These are phyloP conservation scores for Creolimax fragrantissima DNA, from an alignment of 78 protist genomes.

Conservation along the genomic window DNA sequence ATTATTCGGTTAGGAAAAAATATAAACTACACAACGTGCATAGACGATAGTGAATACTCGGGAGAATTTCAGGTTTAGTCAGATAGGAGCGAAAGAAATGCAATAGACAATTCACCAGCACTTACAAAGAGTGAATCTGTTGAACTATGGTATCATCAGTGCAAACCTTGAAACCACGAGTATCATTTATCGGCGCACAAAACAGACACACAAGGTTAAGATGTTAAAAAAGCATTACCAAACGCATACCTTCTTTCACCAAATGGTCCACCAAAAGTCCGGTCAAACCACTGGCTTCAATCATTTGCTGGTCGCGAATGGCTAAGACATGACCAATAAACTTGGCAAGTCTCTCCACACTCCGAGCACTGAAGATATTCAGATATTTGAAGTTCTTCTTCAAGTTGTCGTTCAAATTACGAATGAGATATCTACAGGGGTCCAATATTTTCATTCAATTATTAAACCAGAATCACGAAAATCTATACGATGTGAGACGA, in stretches of 20 bases:
- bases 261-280: not conserved
- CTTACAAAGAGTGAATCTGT: not conserved
- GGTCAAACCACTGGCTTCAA: not conserved
- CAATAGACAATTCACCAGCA: not conserved
- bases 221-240: not conserved
- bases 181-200: too few relatives aligned
- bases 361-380: not conserved
- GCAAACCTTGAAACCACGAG: too few relatives aligned
- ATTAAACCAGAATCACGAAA: too few relatives aligned
- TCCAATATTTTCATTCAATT: not conserved
- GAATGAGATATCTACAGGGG: not conserved
- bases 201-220: not conserved
- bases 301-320: not conserved
- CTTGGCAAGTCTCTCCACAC: not conserved
- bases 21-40: too few relatives aligned
- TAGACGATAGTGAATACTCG: too few relatives aligned
- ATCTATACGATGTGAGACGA: too few relatives aligned
- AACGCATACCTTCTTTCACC: slow-evolving; percentile 3
- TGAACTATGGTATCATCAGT: not conserved
- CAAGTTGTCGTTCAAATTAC: not conserved
- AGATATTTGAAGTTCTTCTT: not conserved
- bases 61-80: not conserved
- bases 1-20: too few relatives aligned
- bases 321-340: not conserved
- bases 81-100: not conserved